Evolutionary conservation across 108 stramenopile genomes (phyloP), one percentile per base, ranked within the genome.

Genomic region (Epipyxis sp.): DNA sequence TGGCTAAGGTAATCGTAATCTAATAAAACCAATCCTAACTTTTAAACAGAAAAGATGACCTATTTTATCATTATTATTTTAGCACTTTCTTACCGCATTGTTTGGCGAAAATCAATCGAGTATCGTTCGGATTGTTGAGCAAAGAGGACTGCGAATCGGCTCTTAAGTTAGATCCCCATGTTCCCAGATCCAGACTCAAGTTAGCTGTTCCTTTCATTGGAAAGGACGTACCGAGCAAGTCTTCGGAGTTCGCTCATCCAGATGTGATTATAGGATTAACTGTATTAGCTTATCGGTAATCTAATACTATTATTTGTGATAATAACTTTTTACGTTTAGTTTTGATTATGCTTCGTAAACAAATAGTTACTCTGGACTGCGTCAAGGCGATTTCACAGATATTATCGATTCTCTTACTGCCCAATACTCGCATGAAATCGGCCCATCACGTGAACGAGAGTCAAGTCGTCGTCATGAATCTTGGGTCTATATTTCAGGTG

Each of bases 31-130:
- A n/a, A n/a, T n/a, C n/a, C n/a, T n/a, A n/a, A n/a, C n/a, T n/a
- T n/a, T n/a, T n/a, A n/a, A n/a, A n/a, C n/a, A n/a, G n/a, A n/a
- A n/a, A n/a, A n/a, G n/a, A n/a, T n/a, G n/a, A n/a, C n/a, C n/a
- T n/a, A n/a, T n/a, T n/a, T n/a, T n/a, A n/a, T n/a, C 94, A 96
- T 79, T 95, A 97, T 67, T 85, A 97, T 77, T 80, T 98, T 27
- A 13, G 40, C 44, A 72, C 61, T 1, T 41, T 82, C 13, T 43
- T 84, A 54, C 81, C 84, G 43, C 81, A 81, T 44, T 77, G 69
- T 3, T 57, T 84, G 69, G 34, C 40, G 37, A 81, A 81, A 30
- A 42, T 84, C 35, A 78, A 84, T 44, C 77, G 84, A 41, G 84
- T 84, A 3, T n/a, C 65, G 1, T 84, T 69, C 45, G 84, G 84